Percentiles rank a stretch among this genome's conserved stretches.
Conservation (phyloP, 768 basidiomycete genomes). For the Dacryopinax primogenitus region DNA sequence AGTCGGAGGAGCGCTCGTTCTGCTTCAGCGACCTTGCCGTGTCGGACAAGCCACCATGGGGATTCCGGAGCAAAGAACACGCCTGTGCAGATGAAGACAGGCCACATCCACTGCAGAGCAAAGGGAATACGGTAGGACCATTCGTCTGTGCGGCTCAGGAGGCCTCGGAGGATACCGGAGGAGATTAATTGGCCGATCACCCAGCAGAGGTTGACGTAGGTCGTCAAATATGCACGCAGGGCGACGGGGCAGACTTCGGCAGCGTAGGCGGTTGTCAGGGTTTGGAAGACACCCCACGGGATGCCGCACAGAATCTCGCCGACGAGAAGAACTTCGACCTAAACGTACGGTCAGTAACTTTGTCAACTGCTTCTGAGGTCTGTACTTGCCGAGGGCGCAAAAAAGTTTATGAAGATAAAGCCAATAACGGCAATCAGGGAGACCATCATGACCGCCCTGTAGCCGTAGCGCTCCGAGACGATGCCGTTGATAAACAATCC, state of each 20-base stretch:
- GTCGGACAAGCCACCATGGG: conserved; percentile 25
- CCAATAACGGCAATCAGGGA: conserved; percentile 21
- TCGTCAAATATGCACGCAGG: conserved; percentile 19
- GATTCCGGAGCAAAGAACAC: conserved; percentile 21
- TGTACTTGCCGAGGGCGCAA: conserved; percentile 4
- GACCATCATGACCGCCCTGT: conserved; percentile 23
- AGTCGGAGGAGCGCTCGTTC: conserved; percentile 20
- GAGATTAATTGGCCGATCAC: conserved; percentile 15
- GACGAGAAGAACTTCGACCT: conserved; percentile 9
- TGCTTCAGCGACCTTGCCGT: conserved; percentile 23
- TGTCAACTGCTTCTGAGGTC: not conserved
- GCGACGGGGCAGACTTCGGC: conserved; percentile 16
- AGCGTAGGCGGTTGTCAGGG: conserved; percentile 24
- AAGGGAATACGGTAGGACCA: conserved; percentile 15
- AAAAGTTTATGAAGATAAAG: conserved; percentile 17
- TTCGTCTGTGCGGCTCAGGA: not conserved
- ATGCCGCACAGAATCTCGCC: conserved; percentile 22
- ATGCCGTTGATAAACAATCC: conserved; percentile 15
- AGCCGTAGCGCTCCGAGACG: conserved; percentile 27
- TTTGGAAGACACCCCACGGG: conserved; percentile 23
- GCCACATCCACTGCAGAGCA: conserved; percentile 20
- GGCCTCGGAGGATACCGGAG: conserved; percentile 10
- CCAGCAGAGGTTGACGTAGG: conserved; percentile 28
- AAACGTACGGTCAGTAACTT: not conserved
- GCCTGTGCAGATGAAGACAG: conserved; percentile 23